phyloP scores from a whole-genome alignment of 129 eudicot genomes.

The Flaveria bidentis region DNA sequence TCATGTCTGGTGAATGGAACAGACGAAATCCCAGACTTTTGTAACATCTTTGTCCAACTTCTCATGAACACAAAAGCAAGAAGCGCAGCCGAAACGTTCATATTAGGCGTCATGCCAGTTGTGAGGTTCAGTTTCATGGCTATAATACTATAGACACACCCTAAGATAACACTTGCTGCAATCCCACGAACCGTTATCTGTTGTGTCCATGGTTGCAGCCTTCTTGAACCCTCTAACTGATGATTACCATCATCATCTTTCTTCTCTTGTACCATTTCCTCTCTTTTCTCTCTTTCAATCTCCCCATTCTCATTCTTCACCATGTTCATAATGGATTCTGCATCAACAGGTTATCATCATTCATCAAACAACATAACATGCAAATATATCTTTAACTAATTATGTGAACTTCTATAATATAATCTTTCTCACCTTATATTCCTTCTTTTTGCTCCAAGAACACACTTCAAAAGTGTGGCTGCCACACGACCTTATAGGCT shows the following conservation, averaged over 20 bases:
- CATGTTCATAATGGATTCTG: conserved; percentile 29
- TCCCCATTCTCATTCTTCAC: conserved; percentile 45
- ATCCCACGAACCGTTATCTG: conserved; percentile 69
- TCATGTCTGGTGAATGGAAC: conserved; percentile 81
- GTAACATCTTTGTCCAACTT: conserved; percentile 67
- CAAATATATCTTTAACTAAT: conserved; percentile 2
- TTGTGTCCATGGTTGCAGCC: conserved; percentile 68
- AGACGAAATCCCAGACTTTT: conserved; percentile 49
- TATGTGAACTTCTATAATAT: conserved; percentile 8
- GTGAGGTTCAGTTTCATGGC: conserved; percentile 80
- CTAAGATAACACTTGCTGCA: conserved; percentile 55
- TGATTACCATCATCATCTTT: conserved; percentile 23
- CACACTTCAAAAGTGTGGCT: conserved; percentile 20
- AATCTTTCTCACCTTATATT: conserved; percentile 17
- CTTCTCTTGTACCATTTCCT: conserved; percentile 31
- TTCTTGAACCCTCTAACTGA: conserved; percentile 25
- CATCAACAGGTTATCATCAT: conserved; percentile 20
- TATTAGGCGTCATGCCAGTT: conserved; percentile 75
- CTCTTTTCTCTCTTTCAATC: conserved; percentile 33
- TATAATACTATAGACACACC: conserved; percentile 66
- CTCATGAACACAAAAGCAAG: conserved; percentile 69
- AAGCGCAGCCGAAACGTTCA: conserved; percentile 84
- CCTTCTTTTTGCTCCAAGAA: conserved; percentile 12
- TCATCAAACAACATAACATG: conserved; percentile 20
- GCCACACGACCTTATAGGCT: conserved; percentile 28